A percentile compares a stretch with the other conserved stretches of the same genome.
Conservation (phyloP, 208 protist species). For the Crithidia acanthocephali region DNA sequence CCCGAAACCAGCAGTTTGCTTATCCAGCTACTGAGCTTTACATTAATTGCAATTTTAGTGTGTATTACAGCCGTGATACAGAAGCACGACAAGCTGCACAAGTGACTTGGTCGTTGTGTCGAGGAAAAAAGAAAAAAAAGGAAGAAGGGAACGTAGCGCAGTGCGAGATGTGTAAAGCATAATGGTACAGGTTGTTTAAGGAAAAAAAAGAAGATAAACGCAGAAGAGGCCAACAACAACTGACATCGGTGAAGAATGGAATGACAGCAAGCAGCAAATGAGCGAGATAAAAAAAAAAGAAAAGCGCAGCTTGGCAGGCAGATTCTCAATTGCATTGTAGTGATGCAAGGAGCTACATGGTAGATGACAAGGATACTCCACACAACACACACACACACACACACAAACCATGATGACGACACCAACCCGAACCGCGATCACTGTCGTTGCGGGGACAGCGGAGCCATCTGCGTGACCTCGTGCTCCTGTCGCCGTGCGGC, state of each 20-base stretch:
- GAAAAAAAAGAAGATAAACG: background rate
- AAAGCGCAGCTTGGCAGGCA: background rate
- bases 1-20: too few species aligned
- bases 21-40: too few species aligned
- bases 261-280: slow-evolving; percentile 2
- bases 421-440: too few species aligned
- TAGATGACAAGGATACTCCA: too few species aligned
- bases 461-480: too few species aligned
- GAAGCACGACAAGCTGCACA: too few species aligned
- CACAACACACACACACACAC: too few species aligned
- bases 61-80: too few species aligned
- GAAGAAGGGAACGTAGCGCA: background rate
- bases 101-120: too few species aligned
- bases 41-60: too few species aligned
- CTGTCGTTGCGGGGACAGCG: too few species aligned
- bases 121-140: background rate
- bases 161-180: background rate
- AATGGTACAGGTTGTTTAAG: background rate
- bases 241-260: background rate
- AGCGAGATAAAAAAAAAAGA: background rate
- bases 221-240: background rate
- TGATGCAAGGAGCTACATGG: background rate
- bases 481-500: background rate
- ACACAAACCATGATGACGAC: too few species aligned
- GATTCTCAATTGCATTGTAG: background rate